Evolutionary conservation across 352 stramenopile species (phyloP).

Genomic region (Phytophthora pseudosyringae): DNA sequence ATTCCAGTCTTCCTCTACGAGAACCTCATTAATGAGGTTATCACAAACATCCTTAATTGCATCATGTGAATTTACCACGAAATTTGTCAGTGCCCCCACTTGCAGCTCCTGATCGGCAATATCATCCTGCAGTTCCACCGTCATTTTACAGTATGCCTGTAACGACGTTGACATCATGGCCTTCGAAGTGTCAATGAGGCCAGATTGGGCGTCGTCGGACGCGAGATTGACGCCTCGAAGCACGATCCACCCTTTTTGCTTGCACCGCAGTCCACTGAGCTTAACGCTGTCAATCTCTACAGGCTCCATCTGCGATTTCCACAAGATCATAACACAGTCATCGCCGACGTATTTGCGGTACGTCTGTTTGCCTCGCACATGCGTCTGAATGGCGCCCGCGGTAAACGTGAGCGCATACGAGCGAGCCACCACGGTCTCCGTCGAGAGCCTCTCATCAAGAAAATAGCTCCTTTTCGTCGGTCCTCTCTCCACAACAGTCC

Average conservation of each 20-base stretch:
- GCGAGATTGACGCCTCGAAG: slow-evolving; percentile 23
- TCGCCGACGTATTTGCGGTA: slow-evolving; percentile 49
- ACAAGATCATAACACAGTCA: slow-evolving; percentile 47
- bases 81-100: slow-evolving; percentile 50
- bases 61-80: slow-evolving; percentile 50
- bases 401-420: slow-evolving; percentile 40
- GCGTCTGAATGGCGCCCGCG: slow-evolving; percentile 30
- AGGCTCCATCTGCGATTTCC: slow-evolving; percentile 54
- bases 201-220: not conserved
- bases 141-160: slow-evolving; percentile 61
- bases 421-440: slow-evolving; percentile 38
- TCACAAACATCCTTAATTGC: slow-evolving; percentile 36
- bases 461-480: slow-evolving; percentile 42
- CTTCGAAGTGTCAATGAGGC: slow-evolving; percentile 4
- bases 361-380: slow-evolving; percentile 53
- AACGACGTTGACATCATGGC: slow-evolving; percentile 43
- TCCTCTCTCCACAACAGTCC: slow-evolving; percentile 35
- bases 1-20: slow-evolving; percentile 60
- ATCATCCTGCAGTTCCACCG: slow-evolving; percentile 54
- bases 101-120: slow-evolving; percentile 53
- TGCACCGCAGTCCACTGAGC: slow-evolving; percentile 40
- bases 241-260: slow-evolving; percentile 40
- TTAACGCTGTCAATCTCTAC: slow-evolving; percentile 47
- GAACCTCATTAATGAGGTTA: slow-evolving; percentile 43
- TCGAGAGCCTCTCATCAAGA: slow-evolving; percentile 35